Conservation (phyloP, 2,329 filamentous ascomycete genomes). For the Exophiala alcalophila region DNA sequence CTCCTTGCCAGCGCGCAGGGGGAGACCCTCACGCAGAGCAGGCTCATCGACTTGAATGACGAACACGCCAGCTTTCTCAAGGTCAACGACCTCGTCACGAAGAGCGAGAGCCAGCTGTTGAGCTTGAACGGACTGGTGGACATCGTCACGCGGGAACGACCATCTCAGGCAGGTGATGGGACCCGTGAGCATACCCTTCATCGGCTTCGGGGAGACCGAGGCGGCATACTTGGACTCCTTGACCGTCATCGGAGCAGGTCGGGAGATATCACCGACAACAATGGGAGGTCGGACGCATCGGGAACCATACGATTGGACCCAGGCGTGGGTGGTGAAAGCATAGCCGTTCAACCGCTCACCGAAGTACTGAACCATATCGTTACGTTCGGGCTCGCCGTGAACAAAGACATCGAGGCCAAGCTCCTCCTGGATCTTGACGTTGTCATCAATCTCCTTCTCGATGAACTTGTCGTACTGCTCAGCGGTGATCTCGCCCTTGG, state of each 20-base stretch:
- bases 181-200: slow-evolving; percentile 99
- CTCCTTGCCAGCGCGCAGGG: slow-evolving; percentile 88
- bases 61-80: slow-evolving; percentile 92
- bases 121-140: slow-evolving; percentile 98
- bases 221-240: slow-evolving; percentile 99
- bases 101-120: slow-evolving; percentile 98
- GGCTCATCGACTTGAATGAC: slow-evolving; percentile 99
- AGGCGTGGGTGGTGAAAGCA: slow-evolving; percentile 97
- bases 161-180: slow-evolving; percentile 98
- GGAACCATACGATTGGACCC: slow-evolving; percentile 98
- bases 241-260: slow-evolving; percentile 95
- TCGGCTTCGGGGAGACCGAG: slow-evolving; percentile 94
- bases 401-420: slow-evolving; percentile 96
- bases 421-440: slow-evolving; percentile 96
- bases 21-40: slow-evolving; percentile 97
- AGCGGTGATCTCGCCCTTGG: slow-evolving; percentile 93
- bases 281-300: slow-evolving; percentile 98
- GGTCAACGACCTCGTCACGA: slow-evolving; percentile 96
- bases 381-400: slow-evolving; percentile 98
- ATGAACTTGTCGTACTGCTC: slow-evolving; percentile 98
- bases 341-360: slow-evolving; percentile 96
- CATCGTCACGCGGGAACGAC: slow-evolving; percentile 99
- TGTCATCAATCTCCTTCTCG: slow-evolving; percentile 94
- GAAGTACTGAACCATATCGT: slow-evolving; percentile 99
- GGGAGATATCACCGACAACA: slow-evolving; percentile 97